phyloP scores from a whole-genome alignment of 345 rosid genomes.

The Gynandropsis gynandra region DNA sequence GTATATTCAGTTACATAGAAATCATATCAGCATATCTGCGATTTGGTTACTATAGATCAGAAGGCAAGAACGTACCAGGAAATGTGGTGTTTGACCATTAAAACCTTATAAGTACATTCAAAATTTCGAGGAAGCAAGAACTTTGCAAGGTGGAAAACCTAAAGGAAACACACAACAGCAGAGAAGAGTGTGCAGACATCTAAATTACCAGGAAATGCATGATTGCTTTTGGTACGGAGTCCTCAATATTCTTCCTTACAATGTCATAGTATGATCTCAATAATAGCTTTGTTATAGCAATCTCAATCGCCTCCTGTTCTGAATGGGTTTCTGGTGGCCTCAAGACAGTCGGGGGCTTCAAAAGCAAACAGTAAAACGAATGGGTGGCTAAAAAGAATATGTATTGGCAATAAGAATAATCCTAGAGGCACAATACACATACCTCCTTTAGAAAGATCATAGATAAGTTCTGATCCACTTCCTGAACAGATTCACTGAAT shows the following conservation, averaged over 20 bases:
- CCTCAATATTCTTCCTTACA: slow-evolving; percentile 82
- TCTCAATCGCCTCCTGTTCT: slow-evolving; percentile 70
- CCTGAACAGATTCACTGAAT: slow-evolving; percentile 38
- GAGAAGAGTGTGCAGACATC: not conserved
- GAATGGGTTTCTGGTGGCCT: slow-evolving; percentile 66
- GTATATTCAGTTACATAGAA: slow-evolving; percentile 15
- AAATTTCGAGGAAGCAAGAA: not conserved
- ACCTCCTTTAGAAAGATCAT: slow-evolving; percentile 82
- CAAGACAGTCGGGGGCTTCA: slow-evolving; percentile 74
- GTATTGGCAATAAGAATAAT: not conserved
- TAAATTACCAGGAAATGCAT: slow-evolving; percentile 87
- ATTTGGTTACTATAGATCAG: too few species aligned
- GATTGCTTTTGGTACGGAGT: slow-evolving; percentile 78
- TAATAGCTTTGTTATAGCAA: slow-evolving; percentile 62
- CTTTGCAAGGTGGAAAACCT: not conserved
- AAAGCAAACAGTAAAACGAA: slow-evolving; percentile 9
- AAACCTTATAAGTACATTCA: not conserved
- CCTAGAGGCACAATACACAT: slow-evolving; percentile 10
- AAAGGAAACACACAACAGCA: not conserved
- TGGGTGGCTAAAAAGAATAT: not conserved
- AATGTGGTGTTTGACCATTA: not conserved
- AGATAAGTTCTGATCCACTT: slow-evolving; percentile 44
- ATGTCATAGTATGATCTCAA: slow-evolving; percentile 89
- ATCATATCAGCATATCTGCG: not conserved
- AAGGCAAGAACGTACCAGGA: too few species aligned